Conservation (phyloP, 1,139 yeast species). For the Debaryomyces coudertii region DNA sequence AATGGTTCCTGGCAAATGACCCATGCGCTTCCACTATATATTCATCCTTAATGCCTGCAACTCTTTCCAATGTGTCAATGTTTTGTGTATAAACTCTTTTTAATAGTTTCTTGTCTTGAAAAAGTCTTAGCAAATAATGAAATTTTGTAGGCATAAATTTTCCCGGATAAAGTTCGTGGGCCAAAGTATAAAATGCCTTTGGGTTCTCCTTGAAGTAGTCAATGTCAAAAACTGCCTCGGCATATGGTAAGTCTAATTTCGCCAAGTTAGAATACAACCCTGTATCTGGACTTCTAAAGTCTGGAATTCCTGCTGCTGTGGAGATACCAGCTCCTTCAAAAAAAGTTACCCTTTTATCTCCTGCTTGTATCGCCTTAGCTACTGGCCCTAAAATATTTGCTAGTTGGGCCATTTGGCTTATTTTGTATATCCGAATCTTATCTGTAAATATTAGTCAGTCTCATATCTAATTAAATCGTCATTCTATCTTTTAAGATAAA, state of each 20-base stretch:
- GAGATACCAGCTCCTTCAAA: conserved; percentile 93
- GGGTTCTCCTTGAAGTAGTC: conserved; percentile 77
- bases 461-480: neutral
- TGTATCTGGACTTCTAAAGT: conserved; percentile 88
- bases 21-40: conserved; percentile 91
- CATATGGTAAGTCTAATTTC: conserved; percentile 76
- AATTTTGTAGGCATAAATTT: conserved; percentile 81
- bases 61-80: conserved; percentile 86
- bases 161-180: conserved; percentile 86
- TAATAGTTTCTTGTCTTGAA: conserved; percentile 64
- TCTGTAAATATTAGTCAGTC: neutral
- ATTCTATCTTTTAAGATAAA: neutral
- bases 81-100: conserved; percentile 86
- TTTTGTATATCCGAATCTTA: neutral
- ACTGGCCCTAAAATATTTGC: conserved; percentile 21
- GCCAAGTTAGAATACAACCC: conserved; percentile 86
- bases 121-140: conserved; percentile 67
- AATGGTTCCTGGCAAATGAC: conserved; percentile 81
- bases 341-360: conserved; percentile 41
- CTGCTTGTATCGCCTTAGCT: conserved; percentile 25
- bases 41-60: conserved; percentile 73
- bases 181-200: conserved; percentile 79
- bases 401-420: conserved; percentile 16
- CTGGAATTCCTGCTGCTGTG: conserved; percentile 93
- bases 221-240: conserved; percentile 95